Evolutionary conservation across 2,329 filamentous ascomycete genomes (phyloP).

Genomic region (Monosporascus sp.): DNA sequence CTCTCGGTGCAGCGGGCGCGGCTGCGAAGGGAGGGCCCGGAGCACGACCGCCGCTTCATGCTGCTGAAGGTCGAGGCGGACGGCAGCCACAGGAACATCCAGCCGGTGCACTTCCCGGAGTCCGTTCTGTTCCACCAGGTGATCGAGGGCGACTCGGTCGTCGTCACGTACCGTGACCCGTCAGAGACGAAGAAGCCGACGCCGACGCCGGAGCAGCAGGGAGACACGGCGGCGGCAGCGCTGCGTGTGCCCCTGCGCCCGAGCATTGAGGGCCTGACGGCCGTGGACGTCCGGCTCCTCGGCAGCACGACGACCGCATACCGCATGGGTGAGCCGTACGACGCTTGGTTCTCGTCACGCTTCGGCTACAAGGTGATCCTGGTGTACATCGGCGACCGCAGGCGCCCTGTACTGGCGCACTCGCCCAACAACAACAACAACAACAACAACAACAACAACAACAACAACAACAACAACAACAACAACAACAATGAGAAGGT

Average conservation of each 20-base stretch:
- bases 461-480: conserved; percentile 22
- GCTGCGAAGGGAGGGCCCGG: conserved; percentile 58
- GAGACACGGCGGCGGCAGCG: conserved; percentile 16
- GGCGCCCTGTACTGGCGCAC: conserved; percentile 57
- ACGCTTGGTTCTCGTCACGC: conserved; percentile 61
- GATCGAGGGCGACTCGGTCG: conserved; percentile 34
- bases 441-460: conserved; percentile 30
- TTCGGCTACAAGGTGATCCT: conserved; percentile 59
- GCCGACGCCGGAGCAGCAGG: conserved; percentile 22
- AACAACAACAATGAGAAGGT: conserved; percentile 29
- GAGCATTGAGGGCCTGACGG: conserved; percentile 36
- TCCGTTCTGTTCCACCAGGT: conserved; percentile 60
- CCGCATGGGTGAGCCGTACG: conserved; percentile 55
- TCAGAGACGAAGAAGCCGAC: conserved; percentile 30
- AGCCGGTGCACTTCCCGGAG: conserved; percentile 50
- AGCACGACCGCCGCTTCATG: conserved; percentile 66
- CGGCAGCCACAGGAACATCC: conserved; percentile 36
- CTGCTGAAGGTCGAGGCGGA: conserved; percentile 47
- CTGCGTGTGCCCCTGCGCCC: conserved; percentile 56
- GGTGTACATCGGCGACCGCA: conserved; percentile 58
- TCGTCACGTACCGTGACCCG: conserved; percentile 38
- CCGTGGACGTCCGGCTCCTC: conserved; percentile 53
- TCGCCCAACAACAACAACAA: conserved; percentile 30
- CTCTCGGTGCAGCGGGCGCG: conserved; percentile 46
- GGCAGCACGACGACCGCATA: conserved; percentile 52